A percentile compares a stretch with the other conserved stretches of the same genome.
phyloP scores from a whole-genome alignment of 495 filamentous ascomycete genomes.

The Antarctomyces pellizariae region DNA sequence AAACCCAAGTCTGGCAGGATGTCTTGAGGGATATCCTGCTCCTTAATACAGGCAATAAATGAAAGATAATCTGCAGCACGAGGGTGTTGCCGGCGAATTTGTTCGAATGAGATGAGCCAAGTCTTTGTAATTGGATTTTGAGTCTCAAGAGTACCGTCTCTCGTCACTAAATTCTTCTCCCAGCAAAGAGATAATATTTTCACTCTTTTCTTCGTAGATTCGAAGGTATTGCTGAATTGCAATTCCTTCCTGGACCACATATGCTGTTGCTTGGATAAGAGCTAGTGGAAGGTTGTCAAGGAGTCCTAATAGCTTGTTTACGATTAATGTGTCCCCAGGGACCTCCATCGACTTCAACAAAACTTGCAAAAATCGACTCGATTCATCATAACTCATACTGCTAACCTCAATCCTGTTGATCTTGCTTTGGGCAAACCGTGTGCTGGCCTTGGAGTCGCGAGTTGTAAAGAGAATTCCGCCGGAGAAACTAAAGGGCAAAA shows the following conservation, averaged over 20 bases:
- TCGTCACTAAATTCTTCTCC: constrained; percentile 27
- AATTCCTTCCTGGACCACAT: constrained; percentile 5
- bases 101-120: constrained; percentile 28
- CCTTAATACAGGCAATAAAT: constrained; percentile 13
- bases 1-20: constrained; percentile 2
- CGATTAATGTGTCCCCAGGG: too few species aligned
- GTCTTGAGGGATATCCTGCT: constrained; percentile 2
- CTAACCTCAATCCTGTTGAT: too few species aligned
- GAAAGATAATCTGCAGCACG: constrained; percentile 17
- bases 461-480: constrained; percentile 6
- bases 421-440: constrained; percentile 1
- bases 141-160: constrained; percentile 16
- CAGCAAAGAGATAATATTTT: constrained; percentile 13
- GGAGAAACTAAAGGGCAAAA: constrained; percentile 1
- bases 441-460: constrained; percentile 2
- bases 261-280: constrained; percentile 22
- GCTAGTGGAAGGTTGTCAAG: constrained; percentile 19
- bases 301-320: constrained; percentile 4
- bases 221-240: constrained; percentile 4
- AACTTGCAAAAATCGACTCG: too few species aligned
- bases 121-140: constrained; percentile 29
- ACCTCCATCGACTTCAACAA: too few species aligned
- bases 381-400: too few species aligned
- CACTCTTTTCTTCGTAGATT: constrained; percentile 4
- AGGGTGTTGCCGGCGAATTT: constrained; percentile 16